Percentiles rank a stretch among this genome's conserved stretches.
These are phyloP conservation scores for Microthyrium microscopicum DNA, from an alignment of 2,329 filamentous ascomycete genomes.

Conservation along the genomic window DNA sequence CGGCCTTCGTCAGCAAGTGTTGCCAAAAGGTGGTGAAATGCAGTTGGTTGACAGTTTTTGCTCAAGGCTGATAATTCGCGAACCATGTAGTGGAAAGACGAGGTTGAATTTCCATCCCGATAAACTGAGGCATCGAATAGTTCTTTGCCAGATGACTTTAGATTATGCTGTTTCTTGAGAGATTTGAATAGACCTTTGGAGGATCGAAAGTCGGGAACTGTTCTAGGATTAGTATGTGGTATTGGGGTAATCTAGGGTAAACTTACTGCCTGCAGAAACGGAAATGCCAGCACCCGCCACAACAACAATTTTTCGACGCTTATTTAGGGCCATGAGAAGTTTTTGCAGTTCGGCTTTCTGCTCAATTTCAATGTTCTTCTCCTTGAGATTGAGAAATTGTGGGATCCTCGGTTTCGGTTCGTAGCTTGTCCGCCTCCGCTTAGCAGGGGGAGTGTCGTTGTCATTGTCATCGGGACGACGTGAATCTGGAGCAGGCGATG, in stretches of 20 bases:
- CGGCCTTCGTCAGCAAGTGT: conserved; percentile 77
- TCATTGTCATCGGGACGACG: no score
- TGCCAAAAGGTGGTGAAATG: conserved; percentile 86
- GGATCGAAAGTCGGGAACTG: conserved; percentile 91
- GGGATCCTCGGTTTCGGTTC: conserved; percentile 57
- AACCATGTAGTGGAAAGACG: conserved; percentile 92
- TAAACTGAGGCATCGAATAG: conserved; percentile 97
- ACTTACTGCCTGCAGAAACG: conserved; percentile 78
- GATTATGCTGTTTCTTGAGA: conserved; percentile 69
- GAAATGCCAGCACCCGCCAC: conserved; percentile 95
- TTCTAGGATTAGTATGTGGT: conserved; percentile 5
- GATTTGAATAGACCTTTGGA: conserved; percentile 77
- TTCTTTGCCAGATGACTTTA: conserved; percentile 86
- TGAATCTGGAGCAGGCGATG: no score
- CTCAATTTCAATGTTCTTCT: conserved; percentile 33
- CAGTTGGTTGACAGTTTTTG: conserved; percentile 60
- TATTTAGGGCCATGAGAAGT: conserved; percentile 58
- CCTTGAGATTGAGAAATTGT: conserved; percentile 58
- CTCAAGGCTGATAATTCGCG: conserved; percentile 70
- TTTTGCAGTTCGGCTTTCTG: conserved; percentile 50
- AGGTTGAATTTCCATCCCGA: conserved; percentile 74
- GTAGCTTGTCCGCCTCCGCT: conserved; percentile 44
- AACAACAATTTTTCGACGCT: conserved; percentile 91
- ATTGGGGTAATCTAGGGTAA: conserved; percentile 10
- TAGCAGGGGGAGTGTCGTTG: conserved; percentile 41